These are phyloP conservation scores for Cercophora newfieldiana DNA, from an alignment of 495 filamentous ascomycete species.

Conservation along the genomic window DNA sequence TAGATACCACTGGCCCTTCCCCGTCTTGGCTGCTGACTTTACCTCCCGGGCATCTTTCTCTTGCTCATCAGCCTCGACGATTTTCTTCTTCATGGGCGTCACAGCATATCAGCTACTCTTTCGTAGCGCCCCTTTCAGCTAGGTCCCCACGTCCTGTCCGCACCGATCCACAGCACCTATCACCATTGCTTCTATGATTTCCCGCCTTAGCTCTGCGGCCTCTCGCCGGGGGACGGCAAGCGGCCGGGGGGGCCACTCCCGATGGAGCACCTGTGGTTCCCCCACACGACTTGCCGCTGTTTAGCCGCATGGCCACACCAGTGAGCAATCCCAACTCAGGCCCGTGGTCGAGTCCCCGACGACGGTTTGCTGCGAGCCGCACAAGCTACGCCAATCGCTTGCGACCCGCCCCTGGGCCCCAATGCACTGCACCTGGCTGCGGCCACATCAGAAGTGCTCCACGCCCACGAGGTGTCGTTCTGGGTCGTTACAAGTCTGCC, in stretches of 20 bases:
- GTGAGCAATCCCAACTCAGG: constrained; percentile 28
- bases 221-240: neutral
- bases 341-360: constrained; percentile 29
- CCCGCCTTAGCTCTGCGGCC: neutral
- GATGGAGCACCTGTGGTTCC: neutral
- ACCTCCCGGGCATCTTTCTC: neutral
- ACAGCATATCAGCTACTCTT: neutral
- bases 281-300: neutral
- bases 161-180: neutral
- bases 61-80: neutral
- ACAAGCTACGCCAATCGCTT: constrained; percentile 11
- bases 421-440: neutral
- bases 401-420: constrained; percentile 2
- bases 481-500: neutral
- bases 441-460: neutral
- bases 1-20: neutral
- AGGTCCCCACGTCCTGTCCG: no score
- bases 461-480: neutral
- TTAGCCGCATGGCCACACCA: constrained; percentile 19
- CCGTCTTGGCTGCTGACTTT: neutral
- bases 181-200: neutral
- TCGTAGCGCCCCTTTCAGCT: no score
- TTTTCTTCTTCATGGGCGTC: neutral
- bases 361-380: constrained; percentile 20
- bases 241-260: neutral